Conservation (phyloP, 2,329 filamentous ascomycete genomes). For the Diplodia corticola region DNA sequence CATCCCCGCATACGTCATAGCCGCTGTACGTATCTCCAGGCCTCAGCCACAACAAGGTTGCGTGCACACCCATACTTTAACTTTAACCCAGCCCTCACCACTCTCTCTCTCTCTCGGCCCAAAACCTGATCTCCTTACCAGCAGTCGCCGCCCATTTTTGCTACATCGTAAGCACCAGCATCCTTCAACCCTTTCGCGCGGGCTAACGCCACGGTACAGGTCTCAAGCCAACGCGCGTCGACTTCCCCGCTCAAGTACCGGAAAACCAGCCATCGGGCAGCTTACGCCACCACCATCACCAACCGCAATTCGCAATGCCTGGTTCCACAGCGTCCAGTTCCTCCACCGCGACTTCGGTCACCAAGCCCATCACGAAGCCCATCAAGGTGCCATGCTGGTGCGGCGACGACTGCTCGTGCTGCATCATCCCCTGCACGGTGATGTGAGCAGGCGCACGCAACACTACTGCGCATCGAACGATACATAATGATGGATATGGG, state of each 20-base stretch:
- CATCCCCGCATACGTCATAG: slow-evolving; percentile 16
- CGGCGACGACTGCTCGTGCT: slow-evolving; percentile 30
- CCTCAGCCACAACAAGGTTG: not conserved
- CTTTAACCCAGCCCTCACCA: not conserved
- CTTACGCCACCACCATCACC: not conserved
- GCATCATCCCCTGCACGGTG: slow-evolving; percentile 40
- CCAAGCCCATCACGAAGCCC: slow-evolving; percentile 32
- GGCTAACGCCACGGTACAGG: not conserved
- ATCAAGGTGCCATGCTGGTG: slow-evolving; percentile 32
- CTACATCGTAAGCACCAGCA: not conserved
- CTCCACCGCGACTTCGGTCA: slow-evolving; percentile 32
- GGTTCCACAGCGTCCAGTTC: slow-evolving; percentile 20
- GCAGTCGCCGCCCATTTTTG: not conserved
- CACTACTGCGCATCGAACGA: not conserved
- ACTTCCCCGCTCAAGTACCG: too few relatives aligned
- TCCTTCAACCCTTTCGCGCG: not conserved
- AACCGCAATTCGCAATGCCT: slow-evolving; percentile 2
- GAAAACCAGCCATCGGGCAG: not conserved
- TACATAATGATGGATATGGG: not conserved
- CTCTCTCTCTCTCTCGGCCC: not conserved
- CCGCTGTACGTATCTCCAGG: not conserved
- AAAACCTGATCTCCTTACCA: not conserved
- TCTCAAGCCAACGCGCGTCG: not conserved
- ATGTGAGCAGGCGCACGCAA: slow-evolving; percentile 29
- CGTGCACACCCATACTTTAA: not conserved